phyloP scores from a whole-genome alignment of 371 early-diverging fungal genomes.

The Amoeboaphelidium occidentale region DNA sequence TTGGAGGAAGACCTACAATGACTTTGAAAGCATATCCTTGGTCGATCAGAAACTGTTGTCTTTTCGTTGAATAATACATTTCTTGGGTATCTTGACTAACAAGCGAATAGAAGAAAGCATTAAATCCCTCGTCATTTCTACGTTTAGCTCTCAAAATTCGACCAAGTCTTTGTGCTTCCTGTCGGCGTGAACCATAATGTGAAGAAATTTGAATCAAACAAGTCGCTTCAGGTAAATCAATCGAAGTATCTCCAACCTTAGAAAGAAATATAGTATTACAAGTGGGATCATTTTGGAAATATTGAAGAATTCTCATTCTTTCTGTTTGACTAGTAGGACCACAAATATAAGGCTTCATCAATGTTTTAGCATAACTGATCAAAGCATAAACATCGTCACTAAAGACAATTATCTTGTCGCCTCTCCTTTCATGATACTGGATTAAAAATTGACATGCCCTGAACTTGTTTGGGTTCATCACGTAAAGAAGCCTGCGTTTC shows the following conservation, averaged over 20 bases:
- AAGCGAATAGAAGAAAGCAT: slow-evolving; percentile 94
- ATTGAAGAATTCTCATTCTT: slow-evolving; percentile 79
- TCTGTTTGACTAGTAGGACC: slow-evolving; percentile 91
- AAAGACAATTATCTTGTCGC: slow-evolving; percentile 99
- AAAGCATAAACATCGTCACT: slow-evolving; percentile 97
- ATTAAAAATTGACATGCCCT: slow-evolving; percentile 96
- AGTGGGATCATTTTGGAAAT: slow-evolving; percentile 83
- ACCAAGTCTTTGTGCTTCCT: slow-evolving; percentile 97
- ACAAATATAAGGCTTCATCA: slow-evolving; percentile 85
- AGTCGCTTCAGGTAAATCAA: slow-evolving; percentile 98
- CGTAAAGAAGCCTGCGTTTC: slow-evolving; percentile 65
- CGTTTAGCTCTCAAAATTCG: slow-evolving; percentile 77
- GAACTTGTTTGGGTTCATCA: slow-evolving; percentile 97
- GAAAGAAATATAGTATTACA: slow-evolving; percentile 93
- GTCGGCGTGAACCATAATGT: slow-evolving; percentile 97
- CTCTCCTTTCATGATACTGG: slow-evolving; percentile 73
- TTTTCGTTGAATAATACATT: slow-evolving; percentile 93
- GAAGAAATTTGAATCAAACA: slow-evolving; percentile 96
- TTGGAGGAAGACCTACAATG: slow-evolving; percentile 13
- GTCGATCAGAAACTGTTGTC: slow-evolving; percentile 97
- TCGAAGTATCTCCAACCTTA: slow-evolving; percentile 98
- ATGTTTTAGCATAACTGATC: slow-evolving; percentile 69
- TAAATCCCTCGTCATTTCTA: slow-evolving; percentile 83
- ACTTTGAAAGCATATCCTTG: slow-evolving; percentile 99
- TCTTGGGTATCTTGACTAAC: slow-evolving; percentile 97